These are phyloP conservation scores for Cochlearia excelsa DNA, from an alignment of 345 rosid genomes.

Conservation along the genomic window DNA sequence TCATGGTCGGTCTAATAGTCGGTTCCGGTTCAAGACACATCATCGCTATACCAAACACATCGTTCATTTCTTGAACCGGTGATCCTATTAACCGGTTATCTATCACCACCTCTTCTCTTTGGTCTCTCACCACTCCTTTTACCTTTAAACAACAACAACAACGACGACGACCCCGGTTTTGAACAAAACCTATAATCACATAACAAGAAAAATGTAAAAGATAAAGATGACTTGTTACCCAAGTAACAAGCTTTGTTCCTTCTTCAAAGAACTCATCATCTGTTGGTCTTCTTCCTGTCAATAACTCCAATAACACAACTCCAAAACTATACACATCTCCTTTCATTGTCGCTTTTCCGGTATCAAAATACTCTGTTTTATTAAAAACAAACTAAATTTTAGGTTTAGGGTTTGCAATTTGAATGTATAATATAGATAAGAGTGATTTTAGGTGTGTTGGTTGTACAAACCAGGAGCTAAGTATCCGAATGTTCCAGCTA, in stretches of 20 bases:
- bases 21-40: conserved; percentile 86
- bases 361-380: conserved; percentile 68
- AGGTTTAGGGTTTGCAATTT: background rate
- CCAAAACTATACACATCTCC: conserved; percentile 91
- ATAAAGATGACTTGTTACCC: conserved; percentile 44
- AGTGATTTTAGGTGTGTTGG: background rate
- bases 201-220: background rate
- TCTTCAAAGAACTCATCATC: conserved; percentile 83
- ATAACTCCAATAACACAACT: conserved; percentile 71
- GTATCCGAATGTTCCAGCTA: conserved; percentile 88
- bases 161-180: background rate
- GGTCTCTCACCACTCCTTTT: conserved; percentile 61
- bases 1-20: conserved; percentile 72
- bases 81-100: conserved; percentile 53
- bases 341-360: conserved; percentile 73
- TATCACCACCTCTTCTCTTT: conserved; percentile 58
- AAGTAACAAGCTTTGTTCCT: conserved; percentile 86
- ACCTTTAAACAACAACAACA: conserved; percentile 45
- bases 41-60: conserved; percentile 54
- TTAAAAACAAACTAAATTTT: background rate
- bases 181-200: background rate
- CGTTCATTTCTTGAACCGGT: conserved; percentile 55
- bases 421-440: background rate
- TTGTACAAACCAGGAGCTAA: conserved; percentile 64
- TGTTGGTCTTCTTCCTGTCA: conserved; percentile 71